Evolutionary conservation across 176 grass and related monocot genomes (phyloP), one percentile per base, ranked within the genome.

Genomic region (Neostapfia colusana): DNA sequence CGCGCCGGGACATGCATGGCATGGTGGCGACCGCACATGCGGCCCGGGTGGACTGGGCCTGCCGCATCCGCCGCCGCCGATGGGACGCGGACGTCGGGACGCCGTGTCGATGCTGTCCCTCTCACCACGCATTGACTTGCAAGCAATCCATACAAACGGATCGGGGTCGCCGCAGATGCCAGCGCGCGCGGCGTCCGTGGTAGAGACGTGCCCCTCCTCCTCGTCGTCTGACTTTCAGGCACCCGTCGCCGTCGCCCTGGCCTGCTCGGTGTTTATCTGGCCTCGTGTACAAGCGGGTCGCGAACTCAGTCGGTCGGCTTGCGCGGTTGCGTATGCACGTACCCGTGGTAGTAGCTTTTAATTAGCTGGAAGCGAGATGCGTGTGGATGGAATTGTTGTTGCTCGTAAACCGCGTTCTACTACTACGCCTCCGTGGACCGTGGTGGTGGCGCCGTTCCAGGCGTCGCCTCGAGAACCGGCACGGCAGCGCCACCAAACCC

Each of bases 41-140:
- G 18, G 25, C 23, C 48, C n/a, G 28, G 5, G 18, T 26, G 18
- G 5, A n/a, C n/a, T n/a, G n/a, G 42, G 43, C 55, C 55, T 24
- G 21, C 23, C 0, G 21, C 10, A 12, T 0, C 40, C 11, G 0
- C 24, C 14, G 13, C 14, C 27, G 14, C 27, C 13, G 76, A 70
- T 42, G 82, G 53, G 82, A 84, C 35, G 44, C 66, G 44, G 72
- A 72, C n/a, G n/a, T n/a, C n/a, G n/a, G n/a, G n/a, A n/a, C n/a
- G n/a, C n/a, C 73, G 34, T 65, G 53, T 63, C 68, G 39, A 42
- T 15, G 25, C 11, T 46, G 31, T 42, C 42, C 3, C 67, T 45
- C 7, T 48, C 64, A 13, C 58, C 2, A 1, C 25, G 74, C 74
- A 69, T 81, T 81, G 84, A 81, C 77, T 18, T 13, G 70, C 27